Percentiles rank a stretch among this genome's conserved stretches.
Conservation (phyloP, 2,329 filamentous ascomycete genomes). For the Nothophaeocryptopus gaeumannii region DNA sequence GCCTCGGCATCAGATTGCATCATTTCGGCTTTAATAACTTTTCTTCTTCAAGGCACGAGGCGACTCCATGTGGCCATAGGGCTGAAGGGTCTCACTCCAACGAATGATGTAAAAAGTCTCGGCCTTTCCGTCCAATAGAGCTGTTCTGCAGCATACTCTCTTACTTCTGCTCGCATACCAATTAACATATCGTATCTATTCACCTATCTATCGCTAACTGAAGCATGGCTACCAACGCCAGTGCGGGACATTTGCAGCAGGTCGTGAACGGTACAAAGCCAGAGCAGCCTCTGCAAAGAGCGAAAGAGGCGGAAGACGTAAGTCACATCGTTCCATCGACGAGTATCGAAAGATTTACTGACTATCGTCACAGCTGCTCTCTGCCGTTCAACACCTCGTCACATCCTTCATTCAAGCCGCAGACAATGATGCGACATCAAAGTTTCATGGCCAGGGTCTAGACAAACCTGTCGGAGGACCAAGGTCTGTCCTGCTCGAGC, state of each 20-base stretch:
- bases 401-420: slow-evolving; percentile 69
- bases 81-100: too few relatives aligned
- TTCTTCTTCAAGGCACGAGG: background rate
- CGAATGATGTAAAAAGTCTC: too few relatives aligned
- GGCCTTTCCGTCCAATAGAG: too few relatives aligned
- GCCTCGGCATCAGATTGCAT: slow-evolving; percentile 7
- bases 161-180: too few relatives aligned
- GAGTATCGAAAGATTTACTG: background rate
- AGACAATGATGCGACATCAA: slow-evolving; percentile 59
- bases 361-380: slow-evolving; percentile 56
- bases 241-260: too few relatives aligned
- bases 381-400: slow-evolving; percentile 64
- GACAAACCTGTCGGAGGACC: slow-evolving; percentile 61
- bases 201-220: too few relatives aligned
- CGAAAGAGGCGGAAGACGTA: slow-evolving; percentile 39
- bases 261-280: background rate
- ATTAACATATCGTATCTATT: too few relatives aligned
- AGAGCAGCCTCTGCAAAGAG: slow-evolving; percentile 26
- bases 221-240: slow-evolving; percentile 23
- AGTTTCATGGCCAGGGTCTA: slow-evolving; percentile 57
- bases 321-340: background rate
- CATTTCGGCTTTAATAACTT: slow-evolving; percentile 8
- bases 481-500: slow-evolving; percentile 44
- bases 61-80: too few relatives aligned
- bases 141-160: too few relatives aligned